Conservation (phyloP, 2,329 filamentous ascomycete species). For the Ophiostoma triangulosporum region DNA sequence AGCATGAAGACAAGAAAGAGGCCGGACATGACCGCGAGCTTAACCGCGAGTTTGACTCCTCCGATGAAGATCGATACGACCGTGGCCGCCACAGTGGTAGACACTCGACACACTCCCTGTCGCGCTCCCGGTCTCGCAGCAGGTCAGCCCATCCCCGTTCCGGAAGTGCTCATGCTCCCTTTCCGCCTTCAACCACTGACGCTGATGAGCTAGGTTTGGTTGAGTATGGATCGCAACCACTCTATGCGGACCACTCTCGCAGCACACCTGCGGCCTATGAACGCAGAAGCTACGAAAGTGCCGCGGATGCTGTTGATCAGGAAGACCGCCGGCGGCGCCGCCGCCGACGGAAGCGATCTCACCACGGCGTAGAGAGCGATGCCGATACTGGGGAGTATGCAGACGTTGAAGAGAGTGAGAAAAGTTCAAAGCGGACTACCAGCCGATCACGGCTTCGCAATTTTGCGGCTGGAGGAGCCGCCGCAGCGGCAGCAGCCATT, state of each 20-base stretch:
- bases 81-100: slow-evolving; percentile 21
- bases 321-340: slow-evolving; percentile 3
- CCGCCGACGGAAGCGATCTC: slow-evolving; percentile 7
- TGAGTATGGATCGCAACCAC: slow-evolving; percentile 49
- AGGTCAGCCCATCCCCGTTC: slow-evolving; percentile 14
- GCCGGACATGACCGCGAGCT: slow-evolving; percentile 21
- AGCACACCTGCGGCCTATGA: neutral
- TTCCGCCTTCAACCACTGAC: slow-evolving; percentile 33
- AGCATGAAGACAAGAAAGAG: slow-evolving; percentile 47
- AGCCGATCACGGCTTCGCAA: slow-evolving; percentile 42
- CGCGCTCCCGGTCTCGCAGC: slow-evolving; percentile 15
- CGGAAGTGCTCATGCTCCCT: slow-evolving; percentile 27
- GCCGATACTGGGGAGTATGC: slow-evolving; percentile 7
- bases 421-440: slow-evolving; percentile 17
- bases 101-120: slow-evolving; percentile 16
- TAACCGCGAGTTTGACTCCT: slow-evolving; percentile 21
- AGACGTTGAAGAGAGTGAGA: neutral
- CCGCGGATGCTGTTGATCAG: slow-evolving; percentile 26
- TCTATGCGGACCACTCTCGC: slow-evolving; percentile 23
- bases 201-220: slow-evolving; percentile 50
- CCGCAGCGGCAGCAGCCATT: slow-evolving; percentile 46
- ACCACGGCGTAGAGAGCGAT: slow-evolving; percentile 20
- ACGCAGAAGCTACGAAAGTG: slow-evolving; percentile 31
- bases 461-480: slow-evolving; percentile 40
- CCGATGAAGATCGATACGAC: slow-evolving; percentile 18